Base-by-base conservation (phyloP, 2,329 filamentous ascomycete genomes). In the Colletotrichum melonis region DNA sequence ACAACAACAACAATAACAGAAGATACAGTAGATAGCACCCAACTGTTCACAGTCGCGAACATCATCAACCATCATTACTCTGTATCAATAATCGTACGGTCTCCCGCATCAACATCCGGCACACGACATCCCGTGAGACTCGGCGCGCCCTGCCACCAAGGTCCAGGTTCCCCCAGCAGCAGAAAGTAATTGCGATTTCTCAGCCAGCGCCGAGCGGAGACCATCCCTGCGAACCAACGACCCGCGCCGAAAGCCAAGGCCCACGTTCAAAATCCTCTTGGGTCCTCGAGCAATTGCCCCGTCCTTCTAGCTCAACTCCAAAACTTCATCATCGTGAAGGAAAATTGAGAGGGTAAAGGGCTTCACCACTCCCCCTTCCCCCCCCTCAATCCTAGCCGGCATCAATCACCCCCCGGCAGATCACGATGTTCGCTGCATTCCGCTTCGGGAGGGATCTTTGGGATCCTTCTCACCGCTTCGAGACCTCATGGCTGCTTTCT, bases 401-500 rank as follows among this genome's bases (percentile, higher is more conserved):
- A n/a, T 49, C 42, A 60, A 26, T 16, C 38, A 42, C 30, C 26
- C 42, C 66, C 9, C 38, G 70, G 67, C 55, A 70, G 70, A 70
- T 52, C 52, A 69, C 68, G 59, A 73, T 78, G 60, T 69, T 67
- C 38, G 66, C 76, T 63, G 78, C 78, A 55, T 85, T 88, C 76
- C 77, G 78, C 67, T 84, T 88, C 63, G 83, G 83, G 62, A 79
- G 76, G 35, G 83, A 82, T 75, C 79, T 81, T 38, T 90, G 85
- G 84, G 88, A 90, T 79, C 87, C 88, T 7, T 85, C 88, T 55
- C 88, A 92, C 81, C 90, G 92, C 71, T 95, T 93, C 83, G 90
- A 91, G 81, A 97, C 94, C 19, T 97, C 94, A 16, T 97, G 94
- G 94, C 82, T 95, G 9, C 82, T 97, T n/a, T 82, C 90, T 28